These are phyloP conservation scores for Royoungia palumana DNA, from an alignment of 768 basidiomycete genomes.

Conservation along the genomic window DNA sequence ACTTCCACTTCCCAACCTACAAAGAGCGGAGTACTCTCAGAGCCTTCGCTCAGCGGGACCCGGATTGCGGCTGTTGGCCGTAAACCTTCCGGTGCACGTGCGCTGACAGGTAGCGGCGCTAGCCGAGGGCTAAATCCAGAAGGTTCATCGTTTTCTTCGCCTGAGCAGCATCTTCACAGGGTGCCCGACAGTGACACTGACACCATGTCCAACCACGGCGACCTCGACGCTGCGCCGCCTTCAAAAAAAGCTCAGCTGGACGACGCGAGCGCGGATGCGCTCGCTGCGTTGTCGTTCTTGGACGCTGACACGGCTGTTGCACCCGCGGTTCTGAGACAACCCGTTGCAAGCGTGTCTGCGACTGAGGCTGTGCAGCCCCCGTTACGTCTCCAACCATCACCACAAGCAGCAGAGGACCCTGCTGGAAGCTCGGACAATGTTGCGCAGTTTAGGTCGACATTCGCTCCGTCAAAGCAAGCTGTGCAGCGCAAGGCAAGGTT, in stretches of 20 bases:
- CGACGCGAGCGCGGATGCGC: slow-evolving; percentile 62
- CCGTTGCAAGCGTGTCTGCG: slow-evolving; percentile 1
- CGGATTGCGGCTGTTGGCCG: slow-evolving; percentile 43
- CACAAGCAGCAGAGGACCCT: slow-evolving; percentile 37
- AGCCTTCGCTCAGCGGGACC: slow-evolving; percentile 38
- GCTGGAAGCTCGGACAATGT: slow-evolving; percentile 26
- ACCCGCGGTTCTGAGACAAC: slow-evolving; percentile 16
- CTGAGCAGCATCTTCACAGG: slow-evolving; percentile 29
- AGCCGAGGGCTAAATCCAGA: slow-evolving; percentile 39
- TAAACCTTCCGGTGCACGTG: slow-evolving; percentile 85
- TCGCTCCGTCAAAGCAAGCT: slow-evolving; percentile 81
- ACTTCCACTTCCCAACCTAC: slow-evolving; percentile 19
- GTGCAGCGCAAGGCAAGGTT: slow-evolving; percentile 80
- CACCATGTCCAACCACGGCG: slow-evolving; percentile 31
- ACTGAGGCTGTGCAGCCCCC: slow-evolving; percentile 12
- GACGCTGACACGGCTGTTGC: slow-evolving; percentile 37
- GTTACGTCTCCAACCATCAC: slow-evolving; percentile 23
- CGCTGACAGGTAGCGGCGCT: slow-evolving; percentile 34
- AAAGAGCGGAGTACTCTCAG: slow-evolving; percentile 26
- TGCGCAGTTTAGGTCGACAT: slow-evolving; percentile 73
- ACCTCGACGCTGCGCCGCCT: slow-evolving; percentile 1
- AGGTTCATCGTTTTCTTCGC: slow-evolving; percentile 38
- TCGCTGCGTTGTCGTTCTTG: slow-evolving; percentile 77
- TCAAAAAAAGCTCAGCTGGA: slow-evolving; percentile 31
- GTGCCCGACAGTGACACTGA: slow-evolving; percentile 28